phyloP scores from a whole-genome alignment of 2,329 filamentous ascomycete genomes.

The Epichloe gansuensis region DNA sequence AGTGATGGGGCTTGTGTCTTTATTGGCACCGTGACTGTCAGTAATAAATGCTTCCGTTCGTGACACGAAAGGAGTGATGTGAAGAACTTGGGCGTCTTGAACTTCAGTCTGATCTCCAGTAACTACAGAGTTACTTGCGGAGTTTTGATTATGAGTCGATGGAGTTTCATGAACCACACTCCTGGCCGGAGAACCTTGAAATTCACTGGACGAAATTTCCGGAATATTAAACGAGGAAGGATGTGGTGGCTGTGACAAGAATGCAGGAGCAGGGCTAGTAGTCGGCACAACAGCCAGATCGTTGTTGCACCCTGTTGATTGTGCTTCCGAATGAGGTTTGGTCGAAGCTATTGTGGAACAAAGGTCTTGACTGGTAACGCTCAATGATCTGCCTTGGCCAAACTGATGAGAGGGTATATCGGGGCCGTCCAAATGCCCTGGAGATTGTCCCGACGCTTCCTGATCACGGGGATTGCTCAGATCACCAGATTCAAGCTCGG shows the following conservation, averaged over 20 bases:
- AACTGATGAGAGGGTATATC: constrained; percentile 16
- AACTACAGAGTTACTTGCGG: background rate
- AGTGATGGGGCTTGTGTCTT: background rate
- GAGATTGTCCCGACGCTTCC: background rate
- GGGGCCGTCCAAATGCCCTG: background rate
- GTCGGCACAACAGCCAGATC: background rate
- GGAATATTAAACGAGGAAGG: constrained; percentile 1
- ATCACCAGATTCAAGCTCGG: background rate
- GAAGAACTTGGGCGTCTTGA: constrained; percentile 19
- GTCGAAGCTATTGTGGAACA: background rate
- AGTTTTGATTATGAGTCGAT: background rate
- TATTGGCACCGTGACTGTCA: constrained; percentile 8
- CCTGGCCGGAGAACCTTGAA: background rate
- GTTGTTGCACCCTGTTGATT: background rate
- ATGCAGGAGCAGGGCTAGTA: constrained; percentile 6
- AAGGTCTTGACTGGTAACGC: background rate
- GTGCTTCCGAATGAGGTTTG: background rate
- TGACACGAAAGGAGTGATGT: constrained; percentile 6
- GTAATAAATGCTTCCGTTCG: constrained; percentile 8
- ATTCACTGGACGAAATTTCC: constrained; percentile 3
- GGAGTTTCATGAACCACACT: constrained; percentile 4
- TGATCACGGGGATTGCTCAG: background rate
- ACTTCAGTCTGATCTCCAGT: constrained; percentile 7
- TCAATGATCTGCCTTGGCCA: constrained; percentile 2
- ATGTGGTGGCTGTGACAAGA: constrained; percentile 8